These are phyloP conservation scores for Globisporangium canariense DNA, from an alignment of 352 stramenopile species.

Conservation along the genomic window DNA sequence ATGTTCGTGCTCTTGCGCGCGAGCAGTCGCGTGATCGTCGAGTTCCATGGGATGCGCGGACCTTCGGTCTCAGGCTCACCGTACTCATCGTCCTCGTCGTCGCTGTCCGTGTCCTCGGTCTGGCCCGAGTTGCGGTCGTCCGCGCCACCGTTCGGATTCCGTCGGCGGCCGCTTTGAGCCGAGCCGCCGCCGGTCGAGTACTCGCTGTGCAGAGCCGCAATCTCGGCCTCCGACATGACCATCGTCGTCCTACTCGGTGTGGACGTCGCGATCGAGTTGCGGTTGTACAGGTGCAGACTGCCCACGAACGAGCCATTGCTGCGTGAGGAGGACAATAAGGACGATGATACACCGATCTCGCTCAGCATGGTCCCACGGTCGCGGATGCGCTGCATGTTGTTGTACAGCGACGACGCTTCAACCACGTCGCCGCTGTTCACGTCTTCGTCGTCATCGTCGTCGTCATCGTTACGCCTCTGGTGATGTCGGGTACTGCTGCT, in stretches of 20 bases:
- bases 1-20: slow-evolving; percentile 51
- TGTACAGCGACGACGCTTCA: slow-evolving; percentile 18
- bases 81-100: slow-evolving; percentile 23
- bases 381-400: slow-evolving; percentile 23
- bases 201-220: slow-evolving; percentile 11
- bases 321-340: not conserved
- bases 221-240: slow-evolving; percentile 17
- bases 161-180: not conserved
- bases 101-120: slow-evolving; percentile 27
- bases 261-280: slow-evolving; percentile 21
- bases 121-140: slow-evolving; percentile 15
- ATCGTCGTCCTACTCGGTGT: slow-evolving; percentile 17
- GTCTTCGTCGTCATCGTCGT: slow-evolving; percentile 11
- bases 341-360: slow-evolving; percentile 11
- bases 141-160: not conserved
- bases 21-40: slow-evolving; percentile 41
- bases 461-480: not conserved
- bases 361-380: slow-evolving; percentile 34
- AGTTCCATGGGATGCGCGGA: slow-evolving; percentile 39
- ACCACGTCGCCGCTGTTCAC: slow-evolving; percentile 21
- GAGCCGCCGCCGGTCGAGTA: not conserved
- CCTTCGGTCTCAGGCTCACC: slow-evolving; percentile 32
- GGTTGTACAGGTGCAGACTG: slow-evolving; percentile 19
- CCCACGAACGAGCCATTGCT: slow-evolving; percentile 20
- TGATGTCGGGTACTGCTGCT: not conserved